Percentiles rank a stretch among this genome's conserved stretches.
phyloP scores from a whole-genome alignment of 768 basidiomycete genomes.

The Tricholoma furcatifolium region DNA sequence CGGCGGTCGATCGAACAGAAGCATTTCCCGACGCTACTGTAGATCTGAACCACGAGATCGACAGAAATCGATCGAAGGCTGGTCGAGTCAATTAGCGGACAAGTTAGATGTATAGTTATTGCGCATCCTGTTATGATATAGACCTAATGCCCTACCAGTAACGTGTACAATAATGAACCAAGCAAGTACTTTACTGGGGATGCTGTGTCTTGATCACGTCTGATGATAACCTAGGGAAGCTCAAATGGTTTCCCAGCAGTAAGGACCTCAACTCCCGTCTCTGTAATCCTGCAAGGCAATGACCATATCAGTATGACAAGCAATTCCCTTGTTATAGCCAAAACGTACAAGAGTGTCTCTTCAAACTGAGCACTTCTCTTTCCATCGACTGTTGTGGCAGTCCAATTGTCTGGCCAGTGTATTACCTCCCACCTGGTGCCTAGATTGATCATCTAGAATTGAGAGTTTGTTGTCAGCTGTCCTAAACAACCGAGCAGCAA shows the following conservation, averaged over 20 bases:
- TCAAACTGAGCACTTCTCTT: conserved; percentile 95
- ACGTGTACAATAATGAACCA: no score
- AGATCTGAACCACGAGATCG: conserved; percentile 65
- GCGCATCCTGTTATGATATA: background rate
- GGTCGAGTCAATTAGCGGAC: conserved; percentile 16
- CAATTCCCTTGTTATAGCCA: background rate
- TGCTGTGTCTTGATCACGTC: background rate
- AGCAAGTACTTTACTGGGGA: background rate
- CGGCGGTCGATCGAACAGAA: conserved; percentile 54
- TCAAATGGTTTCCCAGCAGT: conserved; percentile 44
- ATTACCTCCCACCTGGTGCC: conserved; percentile 74
- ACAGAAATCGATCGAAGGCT: conserved; percentile 29
- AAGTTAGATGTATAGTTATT: background rate
- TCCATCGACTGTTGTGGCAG: conserved; percentile 89
- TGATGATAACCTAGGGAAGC: background rate
- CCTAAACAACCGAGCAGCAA: no score
- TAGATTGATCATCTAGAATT: conserved; percentile 84
- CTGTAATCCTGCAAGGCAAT: conserved; percentile 67
- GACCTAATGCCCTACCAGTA: no score
- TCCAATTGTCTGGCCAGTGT: conserved; percentile 97
- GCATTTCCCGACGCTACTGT: conserved; percentile 64
- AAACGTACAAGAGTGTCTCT: conserved; percentile 87
- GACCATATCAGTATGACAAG: background rate
- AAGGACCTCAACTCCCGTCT: conserved; percentile 85
- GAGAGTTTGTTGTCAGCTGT: conserved; percentile 2